Evolutionary conservation across 2,329 filamentous ascomycete genomes (phyloP), one percentile per base, ranked within the genome.

Genomic region (Emergomyces orientalis): DNA sequence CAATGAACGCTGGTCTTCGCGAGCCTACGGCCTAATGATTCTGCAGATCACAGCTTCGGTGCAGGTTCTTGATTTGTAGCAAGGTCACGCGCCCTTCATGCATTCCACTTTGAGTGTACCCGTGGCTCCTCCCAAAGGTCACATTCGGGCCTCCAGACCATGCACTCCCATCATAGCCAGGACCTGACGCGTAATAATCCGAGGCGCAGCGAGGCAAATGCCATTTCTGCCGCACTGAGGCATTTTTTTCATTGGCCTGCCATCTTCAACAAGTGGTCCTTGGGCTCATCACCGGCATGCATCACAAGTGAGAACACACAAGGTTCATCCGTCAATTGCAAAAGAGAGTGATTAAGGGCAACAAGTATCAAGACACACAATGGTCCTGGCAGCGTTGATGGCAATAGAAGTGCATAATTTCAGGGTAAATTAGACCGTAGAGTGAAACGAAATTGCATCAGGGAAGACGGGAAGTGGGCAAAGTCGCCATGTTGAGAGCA

Each of bases 381-480:
- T 55, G 52, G 52, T 3, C 37, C 19, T 37, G 11, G 52, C 52
- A 55, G 52, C 27, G 30, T 9, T n/a, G 52, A 55, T 55, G n/a
- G 52, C 39, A 41, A 41, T 41, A 41, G 39, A 14, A 41, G 52
- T 37, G 27, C 17, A 34, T 34, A 55, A 55, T 55, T 8, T 2
- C n/a, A 34, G 27, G 52, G 5, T n/a, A 11, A 58, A 58, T 41
- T 58, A 5, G 34, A 43, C 55, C 11, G 39, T 41, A 58, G 55
- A 58, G 55, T 58, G 55, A 25, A 41, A 27, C 17, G 55, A 58
- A 58, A 58, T 41, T 58, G 55, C 32, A 58, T 58, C 32, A 25
- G 32, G 55, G 55, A 58, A 58, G 55, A 58, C 2, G 30, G 55
- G 39, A 58, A 58, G 32, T 58, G 55, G 17, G 43, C 25, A 39